Percentiles rank a stretch among this genome's conserved stretches.
Evolutionary conservation across 208 protist genomes (phyloP).

Genomic region (Crithidia mellificae): DNA sequence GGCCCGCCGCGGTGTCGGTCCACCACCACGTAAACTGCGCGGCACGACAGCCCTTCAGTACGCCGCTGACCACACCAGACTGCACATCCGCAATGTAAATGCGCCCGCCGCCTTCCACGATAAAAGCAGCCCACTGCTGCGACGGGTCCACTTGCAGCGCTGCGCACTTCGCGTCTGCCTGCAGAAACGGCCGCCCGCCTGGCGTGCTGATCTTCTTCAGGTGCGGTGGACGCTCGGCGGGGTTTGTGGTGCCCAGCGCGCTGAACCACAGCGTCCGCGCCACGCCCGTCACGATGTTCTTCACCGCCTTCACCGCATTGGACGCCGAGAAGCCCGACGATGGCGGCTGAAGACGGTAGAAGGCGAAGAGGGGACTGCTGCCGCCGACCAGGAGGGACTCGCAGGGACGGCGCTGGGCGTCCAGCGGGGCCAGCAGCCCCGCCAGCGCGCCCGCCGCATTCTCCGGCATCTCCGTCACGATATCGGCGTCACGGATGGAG

Average conservation of each 20-base stretch:
- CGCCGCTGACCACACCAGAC: constrained; percentile 46
- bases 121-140: constrained; percentile 69
- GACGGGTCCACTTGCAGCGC: constrained; percentile 66
- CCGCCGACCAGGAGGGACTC: constrained; percentile 60
- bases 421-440: constrained; percentile 21
- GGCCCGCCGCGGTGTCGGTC: constrained; percentile 24
- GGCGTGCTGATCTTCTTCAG: constrained; percentile 40
- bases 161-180: constrained; percentile 57
- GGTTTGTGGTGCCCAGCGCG: constrained; percentile 13
- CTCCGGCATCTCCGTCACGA: constrained; percentile 13
- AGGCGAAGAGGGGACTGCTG: constrained; percentile 47
- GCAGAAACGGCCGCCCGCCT: constrained; percentile 38
- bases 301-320: constrained; percentile 54
- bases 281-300: constrained; percentile 49
- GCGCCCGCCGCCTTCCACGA: constrained; percentile 48
- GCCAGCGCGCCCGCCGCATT: constrained; percentile 4
- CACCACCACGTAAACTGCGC: constrained; percentile 77
- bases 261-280: constrained; percentile 44
- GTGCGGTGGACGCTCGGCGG: constrained; percentile 15
- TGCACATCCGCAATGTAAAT: constrained; percentile 71
- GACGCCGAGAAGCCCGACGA: constrained; percentile 40
- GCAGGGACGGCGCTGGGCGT: constrained; percentile 1
- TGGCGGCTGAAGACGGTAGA: constrained; percentile 53
- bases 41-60: constrained; percentile 73
- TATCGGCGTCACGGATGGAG: constrained; percentile 28